Evolutionary conservation across 371 early-diverging fungal genomes (phyloP), one percentile per base, ranked within the genome.

Genomic region (Saksenaea vasiformis): DNA sequence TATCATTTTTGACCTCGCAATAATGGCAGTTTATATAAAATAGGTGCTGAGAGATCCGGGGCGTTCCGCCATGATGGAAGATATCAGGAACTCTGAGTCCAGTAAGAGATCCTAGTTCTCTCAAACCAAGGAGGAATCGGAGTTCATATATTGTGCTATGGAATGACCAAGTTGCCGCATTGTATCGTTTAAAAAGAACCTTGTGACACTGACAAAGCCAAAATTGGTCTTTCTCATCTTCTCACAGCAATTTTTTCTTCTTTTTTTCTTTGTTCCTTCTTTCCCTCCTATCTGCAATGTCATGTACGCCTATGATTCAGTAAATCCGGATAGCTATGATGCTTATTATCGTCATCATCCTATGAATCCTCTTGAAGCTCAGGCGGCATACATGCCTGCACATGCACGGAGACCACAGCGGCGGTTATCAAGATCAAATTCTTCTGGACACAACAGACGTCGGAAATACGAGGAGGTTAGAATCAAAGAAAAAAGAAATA

Each of bases 361-460:
- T 31, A 8, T 58, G 54, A 61, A 19, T 24, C 57, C 39, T 24
- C 43, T 66, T 14, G 58, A 66, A 14, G 56, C 56, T n/a, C 67
- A 56, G 59, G 67, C 62, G 10, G 62, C 27, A 22, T 47, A 22
- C 4, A 2, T 19, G 9, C 51, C 51, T 22, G 3, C 17, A 47
- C 51, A n/a, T 17, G 5, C 51, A 10, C 51, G 51, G 22, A 17
- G 22, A 22, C 22, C 51, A 22, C 51, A 22, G 11, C 51, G 22
- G 24, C 51, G 51, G 8, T 22, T 47, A 22, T 47, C 51, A 47
- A 47, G 51, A 22, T 47, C 51, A 22, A 47, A 24, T 11, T 47
- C 51, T 10, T 22, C 51, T 22, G 51, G 51, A 26, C 51, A 47
- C 22, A 47, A 9, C n/a, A n/a, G 51, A 22, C 17, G 22, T 10